Evolutionary conservation across 768 basidiomycete genomes (phyloP), one percentile per base, ranked within the genome.

Genomic region (Boletus edulis): DNA sequence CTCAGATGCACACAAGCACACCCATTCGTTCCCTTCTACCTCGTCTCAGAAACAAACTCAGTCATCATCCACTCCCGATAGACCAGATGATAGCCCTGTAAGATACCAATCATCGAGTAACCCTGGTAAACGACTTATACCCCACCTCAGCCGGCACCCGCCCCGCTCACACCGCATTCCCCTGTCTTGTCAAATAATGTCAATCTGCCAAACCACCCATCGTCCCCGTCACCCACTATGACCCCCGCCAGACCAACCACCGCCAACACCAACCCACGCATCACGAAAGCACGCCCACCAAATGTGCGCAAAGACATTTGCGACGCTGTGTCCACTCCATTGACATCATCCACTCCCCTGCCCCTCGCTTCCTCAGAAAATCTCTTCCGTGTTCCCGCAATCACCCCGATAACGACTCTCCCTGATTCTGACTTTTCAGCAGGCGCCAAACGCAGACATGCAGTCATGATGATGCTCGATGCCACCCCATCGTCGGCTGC

Each of bases 381-480:
- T 42, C 32, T 59, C 43, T 62, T 67, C 35, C 72, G 70, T 39
- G 55, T 55, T 12, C 62, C 72, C 7, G 42, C 64, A 7, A 35
- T 69, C 39, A 59, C 61, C 5, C 54, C 62, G 9, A 53, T 62
- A 46, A 52, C 76, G 29, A 68, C 78, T 29, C 67, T 77, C 13
- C 57, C 70, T 13, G 64, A 67, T 27, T 5, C 57, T 5, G 70
- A 71, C 31, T 66, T 83, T 38, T 70, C 80, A 5, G 76, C 81
- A 0, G 87, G 86, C 32, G 76, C 81, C 1, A 91, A 91, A 70
- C 83, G 90, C 9, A 80, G 89, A 34, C 87, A 91, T 61, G 86
- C 87, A 0, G 79, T 87, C 63, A 88, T 90, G 84, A 84, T 88
- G 80, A 81, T 86, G 78, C 77, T 87, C 4, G 87, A 89, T 60